Percentiles rank a stretch among this genome's conserved stretches.
Conservation (phyloP, 805 yeast species). For the Metschnikowia amazonensis region DNA sequence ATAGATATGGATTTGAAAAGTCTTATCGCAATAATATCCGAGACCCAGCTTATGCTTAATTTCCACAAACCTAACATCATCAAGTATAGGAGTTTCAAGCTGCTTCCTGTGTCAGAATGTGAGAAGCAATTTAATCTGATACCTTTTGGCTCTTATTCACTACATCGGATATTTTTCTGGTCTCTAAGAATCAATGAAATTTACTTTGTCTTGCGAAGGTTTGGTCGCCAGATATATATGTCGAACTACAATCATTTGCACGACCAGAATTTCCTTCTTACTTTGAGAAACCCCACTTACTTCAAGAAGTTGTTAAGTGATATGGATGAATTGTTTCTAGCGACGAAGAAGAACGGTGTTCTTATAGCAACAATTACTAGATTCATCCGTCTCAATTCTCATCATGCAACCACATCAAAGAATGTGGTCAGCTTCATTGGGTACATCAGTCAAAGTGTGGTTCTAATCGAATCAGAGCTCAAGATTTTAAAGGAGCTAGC, state of each 20-base stretch:
- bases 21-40: conserved; percentile 24
- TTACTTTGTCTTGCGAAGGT: conserved; percentile 43
- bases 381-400: conserved; percentile 40
- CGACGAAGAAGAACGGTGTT: conserved; percentile 47
- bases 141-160: conserved; percentile 36
- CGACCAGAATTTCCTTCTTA: conserved; percentile 37
- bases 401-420: conserved; percentile 32
- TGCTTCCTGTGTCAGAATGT: conserved; percentile 10
- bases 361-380: conserved; percentile 46
- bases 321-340: conserved; percentile 38
- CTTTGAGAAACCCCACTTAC: conserved; percentile 22
- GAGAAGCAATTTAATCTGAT: conserved; percentile 14
- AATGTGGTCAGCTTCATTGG: conserved; percentile 38
- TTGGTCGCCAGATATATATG: conserved; percentile 45
- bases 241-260: conserved; percentile 42
- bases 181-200: conserved; percentile 48
- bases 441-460: conserved; percentile 39
- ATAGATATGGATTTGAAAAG: conserved; percentile 39
- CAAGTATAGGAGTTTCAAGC: conserved; percentile 12
- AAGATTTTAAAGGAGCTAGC: conserved; percentile 36
- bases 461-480: conserved; percentile 27
- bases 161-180: conserved; percentile 46
- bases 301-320: conserved; percentile 18
- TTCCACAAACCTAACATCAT: conserved; percentile 19
- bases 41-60: conserved; percentile 27